A percentile compares a stretch with the other conserved stretches of the same genome.
phyloP scores from a whole-genome alignment of 371 early-diverging fungal species.

The Lichtheimia ornata region DNA sequence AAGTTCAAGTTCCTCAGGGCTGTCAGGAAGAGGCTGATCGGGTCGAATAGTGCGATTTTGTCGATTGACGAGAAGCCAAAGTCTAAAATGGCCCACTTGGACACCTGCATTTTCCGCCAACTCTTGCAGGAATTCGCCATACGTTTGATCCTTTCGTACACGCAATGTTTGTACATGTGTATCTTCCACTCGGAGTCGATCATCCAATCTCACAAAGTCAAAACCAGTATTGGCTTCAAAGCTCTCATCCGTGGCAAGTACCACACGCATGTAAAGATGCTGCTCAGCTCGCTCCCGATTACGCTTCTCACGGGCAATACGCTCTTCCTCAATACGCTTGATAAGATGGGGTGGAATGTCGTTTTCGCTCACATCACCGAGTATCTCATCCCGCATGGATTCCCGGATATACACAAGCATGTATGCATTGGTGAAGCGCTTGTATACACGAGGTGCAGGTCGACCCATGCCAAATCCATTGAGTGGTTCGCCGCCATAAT shows the following conservation, averaged over 20 bases:
- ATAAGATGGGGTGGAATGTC: constrained; percentile 88
- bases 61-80: constrained; percentile 88
- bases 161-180: constrained; percentile 17
- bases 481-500: constrained; percentile 86
- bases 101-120: constrained; percentile 35
- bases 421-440: constrained; percentile 93
- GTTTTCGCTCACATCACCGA: constrained; percentile 61
- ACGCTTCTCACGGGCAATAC: constrained; percentile 44
- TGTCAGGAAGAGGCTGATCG: constrained; percentile 46
- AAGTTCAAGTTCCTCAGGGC: constrained; percentile 6
- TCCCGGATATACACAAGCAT: constrained; percentile 96
- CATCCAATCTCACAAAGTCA: constrained; percentile 64
- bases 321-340: constrained; percentile 58
- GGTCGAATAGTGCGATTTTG: constrained; percentile 92
- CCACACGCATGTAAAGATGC: constrained; percentile 58
- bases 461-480: constrained; percentile 17
- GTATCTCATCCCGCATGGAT: constrained; percentile 68
- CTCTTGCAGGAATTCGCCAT: constrained; percentile 31
- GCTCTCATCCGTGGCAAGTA: constrained; percentile 65
- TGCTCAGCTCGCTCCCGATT: constrained; percentile 69
- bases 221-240: constrained; percentile 76
- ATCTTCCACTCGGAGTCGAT: constrained; percentile 17
- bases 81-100: constrained; percentile 59
- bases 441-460: constrained; percentile 41
- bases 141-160: constrained; percentile 34